phyloP scores from a whole-genome alignment of 75 land plant species.

The Cryptomeria japonica region DNA sequence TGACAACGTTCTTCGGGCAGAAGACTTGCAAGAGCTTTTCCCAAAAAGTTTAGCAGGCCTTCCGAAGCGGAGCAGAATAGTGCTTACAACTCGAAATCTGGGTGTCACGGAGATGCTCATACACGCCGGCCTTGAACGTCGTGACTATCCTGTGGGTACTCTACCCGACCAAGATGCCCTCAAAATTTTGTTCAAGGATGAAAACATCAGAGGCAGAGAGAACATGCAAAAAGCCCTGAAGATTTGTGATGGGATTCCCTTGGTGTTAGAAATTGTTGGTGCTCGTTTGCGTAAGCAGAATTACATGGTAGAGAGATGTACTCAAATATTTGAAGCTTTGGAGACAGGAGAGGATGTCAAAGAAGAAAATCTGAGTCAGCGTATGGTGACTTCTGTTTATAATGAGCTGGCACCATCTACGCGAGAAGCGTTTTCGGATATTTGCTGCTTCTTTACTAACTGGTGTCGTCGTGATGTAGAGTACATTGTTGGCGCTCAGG shows the following conservation, averaged over 20 bases:
- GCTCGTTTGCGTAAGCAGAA: background rate
- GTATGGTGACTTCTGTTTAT: too few relatives aligned
- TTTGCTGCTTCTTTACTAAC: too few relatives aligned
- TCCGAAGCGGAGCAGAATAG: too few relatives aligned
- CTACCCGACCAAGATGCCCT: background rate
- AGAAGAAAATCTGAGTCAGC: too few relatives aligned
- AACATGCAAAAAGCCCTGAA: background rate
- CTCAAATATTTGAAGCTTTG: background rate
- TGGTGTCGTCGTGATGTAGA: background rate
- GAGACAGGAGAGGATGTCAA: background rate
- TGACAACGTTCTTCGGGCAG: background rate
- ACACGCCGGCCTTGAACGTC: background rate
- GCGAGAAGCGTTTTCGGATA: too few relatives aligned
- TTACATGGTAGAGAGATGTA: background rate
- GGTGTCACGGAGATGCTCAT: background rate
- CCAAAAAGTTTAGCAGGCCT: too few relatives aligned
- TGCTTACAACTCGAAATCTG: background rate
- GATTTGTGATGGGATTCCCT: background rate
- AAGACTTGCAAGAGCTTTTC: too few relatives aligned
- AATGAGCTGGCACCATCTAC: too few relatives aligned
- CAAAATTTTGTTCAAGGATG: background rate
- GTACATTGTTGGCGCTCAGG: background rate
- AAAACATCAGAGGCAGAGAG: background rate
- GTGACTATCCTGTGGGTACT: background rate
- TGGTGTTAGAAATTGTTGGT: background rate